Evolutionary conservation across 2,329 filamentous ascomycete genomes (phyloP).

Genomic region (Elsinoe necatrix): DNA sequence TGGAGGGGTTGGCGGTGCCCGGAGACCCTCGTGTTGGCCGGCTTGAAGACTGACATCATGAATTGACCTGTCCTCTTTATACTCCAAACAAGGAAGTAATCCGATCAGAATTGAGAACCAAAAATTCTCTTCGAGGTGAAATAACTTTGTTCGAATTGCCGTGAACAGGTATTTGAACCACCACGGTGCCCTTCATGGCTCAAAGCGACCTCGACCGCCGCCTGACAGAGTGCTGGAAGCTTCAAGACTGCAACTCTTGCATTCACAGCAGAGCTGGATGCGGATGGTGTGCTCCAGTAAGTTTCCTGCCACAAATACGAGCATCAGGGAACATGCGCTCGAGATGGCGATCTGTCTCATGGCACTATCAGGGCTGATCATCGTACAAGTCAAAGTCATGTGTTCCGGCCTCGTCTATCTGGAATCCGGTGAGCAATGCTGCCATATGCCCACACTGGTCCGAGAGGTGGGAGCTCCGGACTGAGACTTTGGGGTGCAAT

Average conservation of each 20-base stretch:
- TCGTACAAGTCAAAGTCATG: constrained; percentile 33
- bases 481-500: constrained; percentile 36
- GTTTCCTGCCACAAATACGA: constrained; percentile 21
- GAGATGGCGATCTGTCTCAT: too few relatives aligned
- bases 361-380: constrained; percentile 3
- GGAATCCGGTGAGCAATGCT: constrained; percentile 33
- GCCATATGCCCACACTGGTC: constrained; percentile 30
- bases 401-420: constrained; percentile 34
- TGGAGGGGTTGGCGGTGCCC: too few relatives aligned
- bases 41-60: too few relatives aligned
- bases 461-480: constrained; percentile 41
- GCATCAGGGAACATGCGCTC: too few relatives aligned
- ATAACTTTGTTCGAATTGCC: too few relatives aligned
- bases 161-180: too few relatives aligned
- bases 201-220: constrained; percentile 14
- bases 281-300: constrained; percentile 39
- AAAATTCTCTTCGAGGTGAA: too few relatives aligned
- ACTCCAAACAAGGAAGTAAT: background rate
- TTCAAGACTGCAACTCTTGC: constrained; percentile 27
- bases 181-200: background rate
- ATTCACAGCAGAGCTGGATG: constrained; percentile 27
- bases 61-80: too few relatives aligned
- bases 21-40: too few relatives aligned
- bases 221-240: constrained; percentile 25
- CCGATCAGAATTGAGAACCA: too few relatives aligned